phyloP scores from a whole-genome alignment of 768 basidiomycete genomes.

The Kwoniella dejecticola region DNA sequence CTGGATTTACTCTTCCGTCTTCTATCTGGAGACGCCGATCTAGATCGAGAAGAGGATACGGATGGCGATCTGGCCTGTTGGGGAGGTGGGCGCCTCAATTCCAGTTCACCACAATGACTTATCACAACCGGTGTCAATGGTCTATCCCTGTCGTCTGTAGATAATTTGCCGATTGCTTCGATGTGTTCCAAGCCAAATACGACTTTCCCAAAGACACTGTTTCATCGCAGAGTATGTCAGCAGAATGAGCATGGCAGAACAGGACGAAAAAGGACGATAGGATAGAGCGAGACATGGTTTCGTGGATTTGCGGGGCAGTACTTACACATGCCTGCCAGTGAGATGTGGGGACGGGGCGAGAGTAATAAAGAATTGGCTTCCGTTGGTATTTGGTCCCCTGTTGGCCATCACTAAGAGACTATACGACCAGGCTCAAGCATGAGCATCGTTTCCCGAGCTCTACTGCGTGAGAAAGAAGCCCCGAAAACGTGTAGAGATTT shows the following conservation, averaged over 20 bases:
- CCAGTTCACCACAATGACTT: conserved; percentile 79
- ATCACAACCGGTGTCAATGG: conserved; percentile 70
- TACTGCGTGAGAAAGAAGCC: too few species aligned
- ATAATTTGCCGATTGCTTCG: conserved; percentile 64
- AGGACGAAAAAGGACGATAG: too few species aligned
- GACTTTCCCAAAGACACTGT: conserved; percentile 52
- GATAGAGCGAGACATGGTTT: too few species aligned
- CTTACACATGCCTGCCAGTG: conserved; percentile 55
- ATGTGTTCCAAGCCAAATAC: conserved; percentile 59
- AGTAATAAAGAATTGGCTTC: conserved; percentile 84
- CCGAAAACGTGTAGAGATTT: too few species aligned
- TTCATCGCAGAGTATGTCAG: too few species aligned
- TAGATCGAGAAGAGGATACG: conserved; percentile 18
- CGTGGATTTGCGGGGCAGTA: too few species aligned
- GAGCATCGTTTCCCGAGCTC: too few species aligned
- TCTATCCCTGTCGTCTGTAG: conserved; percentile 73
- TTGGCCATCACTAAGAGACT: conserved; percentile 89
- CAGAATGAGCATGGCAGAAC: too few species aligned
- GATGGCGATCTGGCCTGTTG: conserved; percentile 16
- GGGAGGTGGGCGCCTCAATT: conserved; percentile 61
- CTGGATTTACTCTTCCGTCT: conserved; percentile 18
- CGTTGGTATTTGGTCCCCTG: conserved; percentile 70
- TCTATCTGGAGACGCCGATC: conserved; percentile 28
- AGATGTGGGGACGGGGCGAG: conserved; percentile 66
- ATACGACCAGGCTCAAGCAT: neutral